Percentiles rank a stretch among this genome's conserved stretches.
phyloP scores from a whole-genome alignment of 2,329 filamentous ascomycete species.

The Penicillium sp. region DNA sequence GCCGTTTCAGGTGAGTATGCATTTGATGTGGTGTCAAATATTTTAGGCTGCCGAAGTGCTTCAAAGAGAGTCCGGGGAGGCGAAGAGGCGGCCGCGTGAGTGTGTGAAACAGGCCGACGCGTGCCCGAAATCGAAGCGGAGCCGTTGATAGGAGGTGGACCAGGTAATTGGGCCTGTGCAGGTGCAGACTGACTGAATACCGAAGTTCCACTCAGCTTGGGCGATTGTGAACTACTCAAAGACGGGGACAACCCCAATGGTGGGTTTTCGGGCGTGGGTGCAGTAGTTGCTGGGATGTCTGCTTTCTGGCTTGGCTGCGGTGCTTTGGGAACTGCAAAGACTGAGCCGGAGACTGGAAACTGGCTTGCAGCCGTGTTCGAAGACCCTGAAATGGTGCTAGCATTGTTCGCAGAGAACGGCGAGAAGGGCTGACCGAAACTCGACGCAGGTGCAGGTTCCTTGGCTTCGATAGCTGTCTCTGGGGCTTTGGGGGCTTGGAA shows the following conservation, averaged over 20 bases:
- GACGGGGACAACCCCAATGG: background rate
- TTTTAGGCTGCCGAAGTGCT: conserved; percentile 7
- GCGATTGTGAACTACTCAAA: background rate
- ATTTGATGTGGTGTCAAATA: conserved; percentile 8
- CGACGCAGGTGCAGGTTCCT: background rate
- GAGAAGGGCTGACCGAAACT: background rate
- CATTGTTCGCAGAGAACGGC: background rate
- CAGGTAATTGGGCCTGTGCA: background rate
- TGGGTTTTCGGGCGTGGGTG: background rate
- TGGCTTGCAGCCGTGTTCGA: background rate
- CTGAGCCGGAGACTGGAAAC: background rate
- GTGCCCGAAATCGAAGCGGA: background rate
- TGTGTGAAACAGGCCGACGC: background rate
- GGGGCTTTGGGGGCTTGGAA: background rate
- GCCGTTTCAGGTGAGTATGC: background rate
- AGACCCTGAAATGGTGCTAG: background rate
- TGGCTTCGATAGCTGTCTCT: background rate
- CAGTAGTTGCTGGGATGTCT: background rate
- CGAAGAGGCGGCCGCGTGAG: background rate
- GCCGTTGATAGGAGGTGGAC: background rate
- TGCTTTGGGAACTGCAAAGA: background rate
- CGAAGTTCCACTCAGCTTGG: background rate
- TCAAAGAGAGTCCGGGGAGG: conserved; percentile 6
- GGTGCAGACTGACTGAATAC: background rate
- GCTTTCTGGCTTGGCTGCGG: background rate